phyloP scores from a whole-genome alignment of 352 stramenopile species.

The Plasmopara viticola region DNA sequence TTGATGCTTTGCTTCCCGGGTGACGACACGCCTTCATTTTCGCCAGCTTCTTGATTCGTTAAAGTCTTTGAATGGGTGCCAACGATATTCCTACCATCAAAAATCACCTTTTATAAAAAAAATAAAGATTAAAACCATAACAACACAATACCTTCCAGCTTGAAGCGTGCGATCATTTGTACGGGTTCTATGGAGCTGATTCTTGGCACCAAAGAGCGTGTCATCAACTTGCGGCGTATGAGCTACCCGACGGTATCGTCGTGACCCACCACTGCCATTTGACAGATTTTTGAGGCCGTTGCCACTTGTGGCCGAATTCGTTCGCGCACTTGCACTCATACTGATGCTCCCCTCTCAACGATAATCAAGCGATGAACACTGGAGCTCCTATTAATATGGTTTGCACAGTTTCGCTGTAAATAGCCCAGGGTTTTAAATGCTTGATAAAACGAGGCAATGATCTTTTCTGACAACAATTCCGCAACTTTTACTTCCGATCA shows the following conservation, averaged over 20 bases:
- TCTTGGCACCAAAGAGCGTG: conserved; percentile 61
- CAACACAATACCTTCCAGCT: conserved; percentile 35
- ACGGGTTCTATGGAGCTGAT: conserved; percentile 32
- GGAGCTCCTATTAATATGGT: not conserved
- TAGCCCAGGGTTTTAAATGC: too few relatives aligned
- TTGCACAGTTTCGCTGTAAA: not conserved
- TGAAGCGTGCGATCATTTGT: conserved; percentile 56
- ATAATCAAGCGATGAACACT: not conserved
- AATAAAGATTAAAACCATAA: too few relatives aligned
- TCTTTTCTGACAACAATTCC: not conserved
- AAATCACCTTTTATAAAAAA: not conserved
- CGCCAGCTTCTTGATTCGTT: conserved; percentile 25
- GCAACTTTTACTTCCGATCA: not conserved
- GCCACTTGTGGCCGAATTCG: conserved; percentile 26
- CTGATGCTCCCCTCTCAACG: not conserved
- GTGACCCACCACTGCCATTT: conserved; percentile 17
- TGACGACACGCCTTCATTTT: conserved; percentile 8
- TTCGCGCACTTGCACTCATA: conserved; percentile 25
- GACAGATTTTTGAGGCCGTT: conserved; percentile 19
- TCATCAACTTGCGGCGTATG: conserved; percentile 62
- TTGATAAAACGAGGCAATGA: not conserved
- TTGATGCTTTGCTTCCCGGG: conserved; percentile 7
- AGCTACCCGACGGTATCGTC: conserved; percentile 56
- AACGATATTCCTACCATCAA: conserved; percentile 36
- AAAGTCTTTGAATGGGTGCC: conserved; percentile 8